Base-by-base conservation (phyloP, 108 stramenopile genomes). In the Nitzschia sp. region DNA sequence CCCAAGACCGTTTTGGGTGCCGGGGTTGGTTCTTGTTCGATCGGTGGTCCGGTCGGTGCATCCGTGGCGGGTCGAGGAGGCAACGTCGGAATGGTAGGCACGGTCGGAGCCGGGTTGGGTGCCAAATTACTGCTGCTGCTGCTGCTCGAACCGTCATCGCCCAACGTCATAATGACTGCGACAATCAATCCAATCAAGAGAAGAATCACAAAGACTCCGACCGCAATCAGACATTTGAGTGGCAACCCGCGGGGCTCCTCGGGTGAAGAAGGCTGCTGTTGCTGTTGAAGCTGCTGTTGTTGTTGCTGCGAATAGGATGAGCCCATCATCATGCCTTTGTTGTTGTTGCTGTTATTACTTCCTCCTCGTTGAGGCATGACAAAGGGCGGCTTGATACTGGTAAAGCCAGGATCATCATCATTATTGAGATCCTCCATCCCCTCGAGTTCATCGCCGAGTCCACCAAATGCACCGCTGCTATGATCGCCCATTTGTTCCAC, bases 151-250 rank as follows among this genome's bases (percentile, higher is more conserved):
- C 17, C 26, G 26, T 62, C 61, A 22, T 27, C 25, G 13, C 44
- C 45, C 61, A 62, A 45, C 19, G 44, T 29, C 19, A 62, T 19
- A 62, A 27, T 22, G 36, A 62, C 61, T 0, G 61, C 29, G 11
- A 44, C 61, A 62, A 62, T 29, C 2, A 62, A 25, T 5, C 44
- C 61, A 2, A 62, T 28, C 41, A 62, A 45, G 23, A 62, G 27
- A n/a, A 41, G 21, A 26, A 38, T 45, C 21, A 45, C 61, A 25
- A 62, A 27, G 25, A 44, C 27, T 1, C 61, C 61, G 0, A 62
- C 45, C 8, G 17, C 9, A 58, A 58, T 58, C 57, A 58, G n/a
- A 2, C 28, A 34, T 32, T 58, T 58, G n/a, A 58, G 21, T 17
- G 30, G 28, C 30, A 58, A 58, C 13, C 2, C 57, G 30, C 33